Evolutionary conservation across 2,329 filamentous ascomycete species (phyloP).

Genomic region (Neofusicoccum kwambonambiense): DNA sequence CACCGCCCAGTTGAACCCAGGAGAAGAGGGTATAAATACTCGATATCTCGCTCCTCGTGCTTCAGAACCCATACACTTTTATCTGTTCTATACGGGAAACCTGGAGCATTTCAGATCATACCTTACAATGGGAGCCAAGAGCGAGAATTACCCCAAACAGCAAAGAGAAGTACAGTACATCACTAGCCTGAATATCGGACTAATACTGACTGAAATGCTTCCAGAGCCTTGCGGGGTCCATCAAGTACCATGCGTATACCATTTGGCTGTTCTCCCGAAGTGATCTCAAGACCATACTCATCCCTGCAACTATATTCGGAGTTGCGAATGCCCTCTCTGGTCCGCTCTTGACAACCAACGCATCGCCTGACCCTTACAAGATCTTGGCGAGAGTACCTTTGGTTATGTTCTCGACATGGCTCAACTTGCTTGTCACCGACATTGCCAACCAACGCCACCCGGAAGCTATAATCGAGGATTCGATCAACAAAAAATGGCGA

Average conservation of each 20-base stretch:
- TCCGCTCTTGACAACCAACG: background rate
- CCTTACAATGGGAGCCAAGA: too few species aligned
- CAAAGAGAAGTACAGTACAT: too few species aligned
- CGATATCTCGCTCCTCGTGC: too few species aligned
- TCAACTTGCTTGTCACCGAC: constrained; percentile 22
- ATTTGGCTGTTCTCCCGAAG: constrained; percentile 23
- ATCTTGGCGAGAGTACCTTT: constrained; percentile 16
- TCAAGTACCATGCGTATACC: constrained; percentile 13
- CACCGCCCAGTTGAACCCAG: too few species aligned
- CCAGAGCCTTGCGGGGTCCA: too few species aligned
- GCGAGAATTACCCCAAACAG: too few species aligned
- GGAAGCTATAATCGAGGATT: constrained; percentile 38
- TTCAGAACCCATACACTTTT: too few species aligned
- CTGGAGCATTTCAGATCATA: too few species aligned
- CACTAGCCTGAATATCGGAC: too few species aligned
- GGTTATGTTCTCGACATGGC: constrained; percentile 29
- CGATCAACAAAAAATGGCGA: constrained; percentile 42
- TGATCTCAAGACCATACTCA: constrained; percentile 22
- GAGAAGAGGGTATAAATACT: too few species aligned
- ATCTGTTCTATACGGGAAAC: too few species aligned
- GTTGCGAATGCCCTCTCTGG: background rate
- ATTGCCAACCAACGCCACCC: constrained; percentile 33
- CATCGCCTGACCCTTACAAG: background rate
- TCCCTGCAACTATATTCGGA: constrained; percentile 15
- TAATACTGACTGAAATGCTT: too few species aligned